Percentiles rank a stretch among this genome's conserved stretches.
Evolutionary conservation across 805 yeast species (phyloP).

Genomic region (Starmera amethionina): DNA sequence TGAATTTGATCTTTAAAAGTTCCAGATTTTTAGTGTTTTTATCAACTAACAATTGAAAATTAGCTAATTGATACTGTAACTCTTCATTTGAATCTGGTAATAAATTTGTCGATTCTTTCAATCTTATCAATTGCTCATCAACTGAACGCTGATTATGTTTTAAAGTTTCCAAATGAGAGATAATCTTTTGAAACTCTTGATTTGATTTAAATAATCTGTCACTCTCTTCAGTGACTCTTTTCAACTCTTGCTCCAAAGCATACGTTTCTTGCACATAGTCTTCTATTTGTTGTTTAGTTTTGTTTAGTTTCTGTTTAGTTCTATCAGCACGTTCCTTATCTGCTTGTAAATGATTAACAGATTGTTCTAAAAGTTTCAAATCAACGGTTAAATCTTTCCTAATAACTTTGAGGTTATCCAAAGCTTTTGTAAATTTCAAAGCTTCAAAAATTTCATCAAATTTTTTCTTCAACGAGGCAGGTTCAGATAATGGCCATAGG

Average conservation of each 20-base stretch:
- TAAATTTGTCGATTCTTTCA: constrained; percentile 35
- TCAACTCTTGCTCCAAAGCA: constrained; percentile 38
- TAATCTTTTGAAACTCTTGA: constrained; percentile 68
- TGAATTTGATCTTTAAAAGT: constrained; percentile 15
- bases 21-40: constrained; percentile 21
- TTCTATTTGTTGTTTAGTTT: constrained; percentile 34
- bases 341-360: constrained; percentile 63
- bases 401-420: constrained; percentile 66
- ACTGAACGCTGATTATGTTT: constrained; percentile 36
- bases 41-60: constrained; percentile 27
- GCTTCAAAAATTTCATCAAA: constrained; percentile 98
- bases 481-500: constrained; percentile 93
- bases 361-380: constrained; percentile 65
- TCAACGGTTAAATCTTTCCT: constrained; percentile 72
- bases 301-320: constrained; percentile 37
- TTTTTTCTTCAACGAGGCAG: constrained; percentile 76
- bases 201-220: constrained; percentile 61
- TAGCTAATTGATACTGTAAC: constrained; percentile 27
- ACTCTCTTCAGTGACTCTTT: constrained; percentile 44
- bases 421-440: constrained; percentile 80
- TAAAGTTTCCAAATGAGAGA: constrained; percentile 54
- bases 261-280: constrained; percentile 38
- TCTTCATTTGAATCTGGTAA: constrained; percentile 35
- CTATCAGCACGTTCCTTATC: constrained; percentile 68
- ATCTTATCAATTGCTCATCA: constrained; percentile 39